Conservation (phyloP, 2,329 filamentous ascomycete species). For the Penicillium brevicompactum region DNA sequence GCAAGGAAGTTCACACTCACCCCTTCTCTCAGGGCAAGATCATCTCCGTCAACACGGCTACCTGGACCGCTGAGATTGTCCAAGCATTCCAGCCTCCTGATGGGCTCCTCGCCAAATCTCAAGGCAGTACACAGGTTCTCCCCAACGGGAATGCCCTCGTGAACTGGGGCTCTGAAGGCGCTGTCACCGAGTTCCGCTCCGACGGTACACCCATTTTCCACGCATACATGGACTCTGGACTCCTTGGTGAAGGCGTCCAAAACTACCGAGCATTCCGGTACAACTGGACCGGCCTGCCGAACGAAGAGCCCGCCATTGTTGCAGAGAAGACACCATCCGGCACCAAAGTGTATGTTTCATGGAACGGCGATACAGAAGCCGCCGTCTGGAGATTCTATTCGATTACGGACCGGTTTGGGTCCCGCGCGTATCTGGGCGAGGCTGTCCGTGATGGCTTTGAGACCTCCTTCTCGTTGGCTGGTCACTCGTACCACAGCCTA, state of each 20-base stretch:
- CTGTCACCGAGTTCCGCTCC: conserved; percentile 37
- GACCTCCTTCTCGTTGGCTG: conserved; percentile 27
- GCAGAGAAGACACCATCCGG: conserved; percentile 35
- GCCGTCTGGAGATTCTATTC: conserved; percentile 54
- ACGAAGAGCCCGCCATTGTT: conserved; percentile 39
- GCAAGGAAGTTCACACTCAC: conserved; percentile 38
- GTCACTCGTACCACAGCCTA: conserved; percentile 35
- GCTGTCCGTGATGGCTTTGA: conserved; percentile 31
- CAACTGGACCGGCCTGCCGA: conserved; percentile 43
- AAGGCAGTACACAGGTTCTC: conserved; percentile 58
- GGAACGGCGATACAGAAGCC: conserved; percentile 56
- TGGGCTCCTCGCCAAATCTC: conserved; percentile 52
- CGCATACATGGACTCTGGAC: conserved; percentile 49
- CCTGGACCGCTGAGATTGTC: conserved; percentile 49
- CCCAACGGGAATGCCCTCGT: conserved; percentile 57
- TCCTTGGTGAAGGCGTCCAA: conserved; percentile 34
- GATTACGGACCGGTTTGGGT: conserved; percentile 26
- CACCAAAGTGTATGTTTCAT: conserved; percentile 55
- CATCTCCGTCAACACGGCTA: conserved; percentile 48
- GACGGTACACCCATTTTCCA: conserved; percentile 42
- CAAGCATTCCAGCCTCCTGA: conserved; percentile 54
- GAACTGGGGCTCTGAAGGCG: conserved; percentile 58
- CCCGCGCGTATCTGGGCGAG: conserved; percentile 32
- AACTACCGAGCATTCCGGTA: conserved; percentile 45
- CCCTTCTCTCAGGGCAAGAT: conserved; percentile 50